Conservation (phyloP, 2,329 filamentous ascomycete genomes). For the Truncatella angustata region DNA sequence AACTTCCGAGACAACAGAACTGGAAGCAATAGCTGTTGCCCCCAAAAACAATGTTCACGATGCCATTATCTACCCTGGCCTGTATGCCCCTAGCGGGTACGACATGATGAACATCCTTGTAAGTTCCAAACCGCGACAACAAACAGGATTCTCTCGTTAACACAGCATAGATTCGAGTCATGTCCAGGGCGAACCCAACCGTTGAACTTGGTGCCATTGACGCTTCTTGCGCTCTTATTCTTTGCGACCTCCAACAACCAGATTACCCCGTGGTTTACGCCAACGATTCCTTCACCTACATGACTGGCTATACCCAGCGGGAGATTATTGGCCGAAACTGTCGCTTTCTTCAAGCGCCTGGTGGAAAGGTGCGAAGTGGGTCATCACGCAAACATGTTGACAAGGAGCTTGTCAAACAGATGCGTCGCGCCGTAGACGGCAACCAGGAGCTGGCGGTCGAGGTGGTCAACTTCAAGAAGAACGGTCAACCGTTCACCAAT, state of each 20-base stretch:
- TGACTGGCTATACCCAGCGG: slow-evolving; percentile 74
- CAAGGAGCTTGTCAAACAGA: slow-evolving; percentile 57
- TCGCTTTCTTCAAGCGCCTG: slow-evolving; percentile 77
- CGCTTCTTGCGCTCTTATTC: slow-evolving; percentile 77
- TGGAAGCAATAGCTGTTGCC: slow-evolving; percentile 11
- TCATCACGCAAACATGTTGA: slow-evolving; percentile 65
- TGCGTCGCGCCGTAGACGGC: slow-evolving; percentile 44
- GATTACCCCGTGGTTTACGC: slow-evolving; percentile 83
- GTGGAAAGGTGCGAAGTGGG: slow-evolving; percentile 60
- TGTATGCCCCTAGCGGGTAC: slow-evolving; percentile 54
- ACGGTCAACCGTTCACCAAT: slow-evolving; percentile 78
- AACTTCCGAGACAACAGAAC: slow-evolving; percentile 3
- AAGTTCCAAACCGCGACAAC: slow-evolving; percentile 19
- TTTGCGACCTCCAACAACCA: slow-evolving; percentile 73
- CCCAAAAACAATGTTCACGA: slow-evolving; percentile 30
- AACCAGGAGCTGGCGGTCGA: slow-evolving; percentile 46
- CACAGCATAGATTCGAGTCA: slow-evolving; percentile 53
- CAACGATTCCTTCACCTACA: slow-evolving; percentile 72
- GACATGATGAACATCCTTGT: slow-evolving; percentile 58
- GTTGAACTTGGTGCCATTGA: slow-evolving; percentile 82
- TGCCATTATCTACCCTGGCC: slow-evolving; percentile 52
- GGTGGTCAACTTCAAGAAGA: slow-evolving; percentile 78
- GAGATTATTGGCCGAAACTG: slow-evolving; percentile 81
- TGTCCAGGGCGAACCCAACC: slow-evolving; percentile 67
- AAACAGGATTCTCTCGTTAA: background rate